Percentiles rank a stretch among this genome's conserved stretches.
Evolutionary conservation across 2,329 filamentous ascomycete species (phyloP).

Genomic region (Acrocalymma vagum): DNA sequence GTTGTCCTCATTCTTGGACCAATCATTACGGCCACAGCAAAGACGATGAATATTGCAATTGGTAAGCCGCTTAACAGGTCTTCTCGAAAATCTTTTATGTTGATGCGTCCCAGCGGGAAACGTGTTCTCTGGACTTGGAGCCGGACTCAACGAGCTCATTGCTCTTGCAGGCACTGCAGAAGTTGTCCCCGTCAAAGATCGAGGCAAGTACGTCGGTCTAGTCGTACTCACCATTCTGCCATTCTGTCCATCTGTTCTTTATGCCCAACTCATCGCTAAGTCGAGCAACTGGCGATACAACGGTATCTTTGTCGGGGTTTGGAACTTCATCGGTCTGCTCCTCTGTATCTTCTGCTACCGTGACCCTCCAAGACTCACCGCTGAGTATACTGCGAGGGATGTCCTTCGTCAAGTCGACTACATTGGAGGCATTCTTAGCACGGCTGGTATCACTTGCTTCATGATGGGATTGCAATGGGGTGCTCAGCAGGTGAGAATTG

Average conservation of each 20-base stretch:
- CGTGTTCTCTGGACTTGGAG: constrained; percentile 69
- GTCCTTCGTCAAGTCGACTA: constrained; percentile 41
- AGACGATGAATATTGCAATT: constrained; percentile 41
- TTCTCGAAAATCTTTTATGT: neutral
- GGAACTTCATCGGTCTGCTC: constrained; percentile 61
- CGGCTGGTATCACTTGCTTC: constrained; percentile 39
- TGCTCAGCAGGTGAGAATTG: constrained; percentile 41
- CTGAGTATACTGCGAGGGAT: constrained; percentile 45
- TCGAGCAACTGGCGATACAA: constrained; percentile 64
- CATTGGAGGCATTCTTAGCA: constrained; percentile 39
- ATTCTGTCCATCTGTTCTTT: constrained; percentile 70
- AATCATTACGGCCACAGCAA: constrained; percentile 36
- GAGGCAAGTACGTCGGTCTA: constrained; percentile 69
- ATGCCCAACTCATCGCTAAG: constrained; percentile 64
- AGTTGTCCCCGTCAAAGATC: constrained; percentile 70
- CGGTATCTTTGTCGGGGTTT: constrained; percentile 61
- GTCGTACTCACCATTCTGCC: constrained; percentile 70
- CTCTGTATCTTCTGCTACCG: constrained; percentile 58
- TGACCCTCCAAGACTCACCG: constrained; percentile 47
- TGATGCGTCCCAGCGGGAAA: constrained; percentile 28
- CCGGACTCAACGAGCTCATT: constrained; percentile 73
- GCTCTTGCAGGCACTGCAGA: constrained; percentile 74
- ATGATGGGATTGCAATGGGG: constrained; percentile 51
- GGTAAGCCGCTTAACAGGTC: constrained; percentile 19
- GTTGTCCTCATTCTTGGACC: constrained; percentile 48